Evolutionary conservation across 768 basidiomycete genomes (phyloP).

Genomic region (Lactifluus subvellereus): DNA sequence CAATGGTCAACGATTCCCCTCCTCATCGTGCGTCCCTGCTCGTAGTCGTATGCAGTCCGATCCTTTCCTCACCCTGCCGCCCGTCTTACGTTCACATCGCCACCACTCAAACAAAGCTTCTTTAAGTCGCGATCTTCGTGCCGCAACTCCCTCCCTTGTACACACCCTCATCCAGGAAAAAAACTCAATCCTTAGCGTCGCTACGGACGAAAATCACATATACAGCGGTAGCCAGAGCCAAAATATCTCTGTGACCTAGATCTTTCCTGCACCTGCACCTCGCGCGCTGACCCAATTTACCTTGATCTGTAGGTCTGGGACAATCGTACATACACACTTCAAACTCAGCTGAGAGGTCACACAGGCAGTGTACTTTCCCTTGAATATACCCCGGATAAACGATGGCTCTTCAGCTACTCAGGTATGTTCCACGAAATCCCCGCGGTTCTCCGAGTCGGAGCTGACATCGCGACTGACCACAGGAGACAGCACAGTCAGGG

Average conservation of each 20-base stretch:
- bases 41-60: conserved; percentile 2
- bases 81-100: neutral
- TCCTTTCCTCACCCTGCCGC: conserved; percentile 10
- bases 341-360: conserved; percentile 70
- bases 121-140: conserved; percentile 19
- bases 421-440: conserved; percentile 40
- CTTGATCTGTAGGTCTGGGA: conserved; percentile 69
- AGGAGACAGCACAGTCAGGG: conserved; percentile 88
- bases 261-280: neutral
- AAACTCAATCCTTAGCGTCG: conserved; percentile 16
- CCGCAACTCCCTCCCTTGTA: conserved; percentile 11
- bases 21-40: conserved; percentile 15
- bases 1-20: neutral
- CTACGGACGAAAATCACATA: conserved; percentile 17
- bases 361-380: conserved; percentile 79
- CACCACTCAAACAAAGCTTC: conserved; percentile 9
- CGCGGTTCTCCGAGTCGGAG: neutral
- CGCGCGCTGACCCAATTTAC: neutral
- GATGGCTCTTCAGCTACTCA: conserved; percentile 88
- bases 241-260: conserved; percentile 16
- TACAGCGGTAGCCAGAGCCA: conserved; percentile 25
- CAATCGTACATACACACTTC: conserved; percentile 60
- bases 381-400: conserved; percentile 64
- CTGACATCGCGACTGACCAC: neutral
- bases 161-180: conserved; percentile 17